Evolutionary conservation across 2,329 filamentous ascomycete genomes (phyloP), one percentile per base, ranked within the genome.

Genomic region (Alternaria incomplexa): DNA sequence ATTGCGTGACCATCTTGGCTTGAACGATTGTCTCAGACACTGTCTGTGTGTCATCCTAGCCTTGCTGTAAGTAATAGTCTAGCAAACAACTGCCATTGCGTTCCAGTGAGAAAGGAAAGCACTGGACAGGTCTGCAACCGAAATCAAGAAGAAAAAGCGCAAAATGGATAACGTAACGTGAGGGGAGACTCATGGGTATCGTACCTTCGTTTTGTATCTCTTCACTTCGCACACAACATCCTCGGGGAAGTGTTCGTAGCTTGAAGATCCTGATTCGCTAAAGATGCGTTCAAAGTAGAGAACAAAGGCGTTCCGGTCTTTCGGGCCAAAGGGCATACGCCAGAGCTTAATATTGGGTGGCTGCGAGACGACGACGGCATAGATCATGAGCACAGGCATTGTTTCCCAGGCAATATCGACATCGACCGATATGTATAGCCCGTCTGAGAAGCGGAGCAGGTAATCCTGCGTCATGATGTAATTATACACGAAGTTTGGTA

Each of bases 391-490:
- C 11, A 54, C 23, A 9, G 53, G 63, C 28, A 62, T 45, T n/a
- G 22, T 46, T 13, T 51, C 59, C 17, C n/a, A 60, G 15, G 61
- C 54, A 3, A 57, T 47, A 6, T 62, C 58, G 36, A 74, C 63
- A 2, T 61, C 32, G 20, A 76, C 58, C 8, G 65, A 56, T 4
- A 80, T 6, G 32, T 53, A 63, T 11, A 69, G 65, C 3, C 56
- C 62, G 2, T 61, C 57, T 11, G 50, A 64, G 1, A 58, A 63
- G 22, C 74, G 60, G 5, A 63, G 8, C 56, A 80, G 77, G 56
- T 77, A 80, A 44, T 80, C 77, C 17, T 74, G 75, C 2, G 71
- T 72, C 2, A 68, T 68, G n/a, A 79, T 40, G 43, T 77, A 78
- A 46, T 78, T 77, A 63, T 72, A 73, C 1, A 78, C 53, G 20